These are phyloP conservation scores for Rhizodiscina lignyota DNA, from an alignment of 495 filamentous ascomycete species.

Conservation along the genomic window DNA sequence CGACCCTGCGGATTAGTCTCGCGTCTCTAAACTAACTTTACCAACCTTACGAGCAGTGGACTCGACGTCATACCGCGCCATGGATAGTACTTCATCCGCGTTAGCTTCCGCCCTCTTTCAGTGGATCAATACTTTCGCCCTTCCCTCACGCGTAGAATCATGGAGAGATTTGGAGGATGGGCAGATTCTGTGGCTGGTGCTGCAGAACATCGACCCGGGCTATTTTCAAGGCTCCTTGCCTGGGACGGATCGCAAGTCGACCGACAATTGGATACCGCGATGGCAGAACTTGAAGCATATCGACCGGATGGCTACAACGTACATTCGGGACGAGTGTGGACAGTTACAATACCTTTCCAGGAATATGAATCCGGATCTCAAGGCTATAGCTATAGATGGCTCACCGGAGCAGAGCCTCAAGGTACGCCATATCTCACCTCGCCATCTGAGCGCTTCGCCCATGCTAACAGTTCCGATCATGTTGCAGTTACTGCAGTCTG, in stretches of 20 bases:
- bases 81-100: too few relatives aligned
- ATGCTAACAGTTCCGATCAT: slow-evolving; percentile 1
- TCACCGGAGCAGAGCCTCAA: slow-evolving; percentile 16
- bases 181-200: slow-evolving; percentile 49
- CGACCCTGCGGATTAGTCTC: too few relatives aligned
- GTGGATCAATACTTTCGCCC: slow-evolving; percentile 17
- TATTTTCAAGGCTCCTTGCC: slow-evolving; percentile 50
- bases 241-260: slow-evolving; percentile 29
- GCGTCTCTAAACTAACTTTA: too few relatives aligned
- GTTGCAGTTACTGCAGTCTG: slow-evolving; percentile 15
- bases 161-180: slow-evolving; percentile 60
- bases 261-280: slow-evolving; percentile 16
- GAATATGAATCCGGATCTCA: slow-evolving; percentile 35
- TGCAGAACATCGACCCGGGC: slow-evolving; percentile 47
- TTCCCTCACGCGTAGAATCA: slow-evolving; percentile 5
- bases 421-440: slow-evolving; percentile 7
- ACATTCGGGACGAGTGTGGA: slow-evolving; percentile 41
- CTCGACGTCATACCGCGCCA: too few relatives aligned
- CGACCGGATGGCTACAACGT: slow-evolving; percentile 46
- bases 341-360: slow-evolving; percentile 30
- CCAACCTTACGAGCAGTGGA: too few relatives aligned
- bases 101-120: too few relatives aligned
- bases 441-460: background rate
- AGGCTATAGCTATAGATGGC: slow-evolving; percentile 35
- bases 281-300: slow-evolving; percentile 45